Percentiles rank a stretch among this genome's conserved stretches.
phyloP scores from a whole-genome alignment of 805 yeast species.

The Cyberlindnera suaveolens region DNA sequence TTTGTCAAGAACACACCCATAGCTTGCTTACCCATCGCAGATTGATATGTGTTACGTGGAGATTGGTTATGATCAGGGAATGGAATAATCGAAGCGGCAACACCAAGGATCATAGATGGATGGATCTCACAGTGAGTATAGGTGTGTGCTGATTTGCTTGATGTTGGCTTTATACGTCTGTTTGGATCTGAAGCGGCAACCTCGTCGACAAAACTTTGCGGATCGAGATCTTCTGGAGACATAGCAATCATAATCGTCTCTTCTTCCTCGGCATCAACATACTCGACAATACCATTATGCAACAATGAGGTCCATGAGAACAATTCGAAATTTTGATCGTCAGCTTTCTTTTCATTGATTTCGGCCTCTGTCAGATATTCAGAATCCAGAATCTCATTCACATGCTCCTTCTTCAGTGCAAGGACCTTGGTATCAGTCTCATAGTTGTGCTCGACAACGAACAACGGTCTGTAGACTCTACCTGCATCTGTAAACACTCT shows the following conservation, averaged over 20 bases:
- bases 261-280: constrained; percentile 98
- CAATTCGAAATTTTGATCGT: constrained; percentile 22
- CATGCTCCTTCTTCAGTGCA: constrained; percentile 78
- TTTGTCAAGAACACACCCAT: constrained; percentile 98
- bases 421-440: constrained; percentile 61
- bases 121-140: constrained; percentile 99
- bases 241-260: constrained; percentile 97
- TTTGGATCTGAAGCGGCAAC: constrained; percentile 39
- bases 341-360: constrained; percentile 39
- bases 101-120: constrained; percentile 98
- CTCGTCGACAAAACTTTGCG: constrained; percentile 42
- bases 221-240: constrained; percentile 94
- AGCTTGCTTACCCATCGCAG: constrained; percentile 99
- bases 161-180: constrained; percentile 73
- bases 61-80: constrained; percentile 99
- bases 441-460: constrained; percentile 83
- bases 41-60: constrained; percentile 98
- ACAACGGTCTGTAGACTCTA: constrained; percentile 93
- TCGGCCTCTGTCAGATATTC: constrained; percentile 34
- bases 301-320: constrained; percentile 85
- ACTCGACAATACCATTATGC: constrained; percentile 85
- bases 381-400: constrained; percentile 57
- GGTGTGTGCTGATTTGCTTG: constrained; percentile 61
- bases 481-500: constrained; percentile 98
- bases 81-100: constrained; percentile 97